Base-by-base conservation (phyloP, 495 filamentous ascomycete species). In the Parachaetomium inaequale region DNA sequence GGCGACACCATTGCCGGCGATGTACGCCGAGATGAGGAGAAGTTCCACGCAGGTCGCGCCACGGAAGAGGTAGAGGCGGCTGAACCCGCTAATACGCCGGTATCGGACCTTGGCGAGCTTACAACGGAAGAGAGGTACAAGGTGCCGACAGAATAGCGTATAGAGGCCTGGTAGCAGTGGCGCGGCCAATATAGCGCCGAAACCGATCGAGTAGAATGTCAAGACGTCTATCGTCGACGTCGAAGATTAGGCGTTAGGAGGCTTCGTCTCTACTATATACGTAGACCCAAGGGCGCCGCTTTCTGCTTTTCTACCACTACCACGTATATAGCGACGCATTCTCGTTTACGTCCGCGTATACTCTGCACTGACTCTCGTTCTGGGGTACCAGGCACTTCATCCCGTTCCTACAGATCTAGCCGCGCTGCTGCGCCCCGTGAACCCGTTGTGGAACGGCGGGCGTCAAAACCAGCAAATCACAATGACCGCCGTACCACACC, bases 261-360 rank as follows among this genome's bases (percentile, higher is more conserved):
- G 51, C 32, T 54, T 54, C 31, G 31, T 40, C 51, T 54, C 32
- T 54, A 38, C 32, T 6, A 38, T 31, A 17, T 25, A 54, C 25
- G 15, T 17, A 54, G 32, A 25, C n/a, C 19, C 10, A 54, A 54
- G 21, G 51, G 51, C 51, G 32, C 51, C 31, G 51, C 51, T 38
- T 54, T 54, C 51, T 54, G n/a, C 51, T 54, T 54, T 54, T 54
- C 31, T 38, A n/a, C 51, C 51, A n/a, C 51, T 4, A 54, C 51
- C n/a, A 54, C 31, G 51, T n/a, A 54, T 54, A 38, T 38, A 7
- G 31, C 51, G 31, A 54, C 51, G 51, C 32, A 54, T 54, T 54
- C 32, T 54, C 51, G 51, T 54, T 54, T 54, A 6, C 32, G 32
- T 54, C 29, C 19, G 19, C 32, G n/a, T 54, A 54, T 54, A 5